These are phyloP conservation scores for Geotrichum histeridarum DNA, from an alignment of 1,139 yeast genomes.

Conservation along the genomic window DNA sequence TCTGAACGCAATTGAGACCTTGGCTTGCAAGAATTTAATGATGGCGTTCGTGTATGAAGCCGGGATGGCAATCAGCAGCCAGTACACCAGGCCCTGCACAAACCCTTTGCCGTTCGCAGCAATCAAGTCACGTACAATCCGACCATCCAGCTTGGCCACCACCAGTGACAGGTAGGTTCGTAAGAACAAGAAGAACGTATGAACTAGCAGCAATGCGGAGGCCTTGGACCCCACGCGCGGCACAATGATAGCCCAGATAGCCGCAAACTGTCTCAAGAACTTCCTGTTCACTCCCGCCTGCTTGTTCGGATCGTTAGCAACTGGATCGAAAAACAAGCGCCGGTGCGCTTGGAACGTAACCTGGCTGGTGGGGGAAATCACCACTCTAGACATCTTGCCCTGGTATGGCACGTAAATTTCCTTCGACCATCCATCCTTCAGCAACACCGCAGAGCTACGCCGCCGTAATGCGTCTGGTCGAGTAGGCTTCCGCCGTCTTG, in stretches of 20 bases:
- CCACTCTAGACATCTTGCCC: constrained; percentile 46
- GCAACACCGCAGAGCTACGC: constrained; percentile 29
- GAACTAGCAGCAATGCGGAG: constrained; percentile 60
- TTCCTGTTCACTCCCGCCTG: constrained; percentile 46
- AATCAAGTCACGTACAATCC: constrained; percentile 82
- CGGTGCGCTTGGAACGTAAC: constrained; percentile 68
- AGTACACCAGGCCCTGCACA: constrained; percentile 68
- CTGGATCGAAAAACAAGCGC: constrained; percentile 53
- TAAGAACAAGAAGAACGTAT: constrained; percentile 67
- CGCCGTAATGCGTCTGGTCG: constrained; percentile 25
- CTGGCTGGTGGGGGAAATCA: constrained; percentile 53
- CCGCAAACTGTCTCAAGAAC: constrained; percentile 66
- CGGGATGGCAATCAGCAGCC: constrained; percentile 89
- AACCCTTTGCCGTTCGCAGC: constrained; percentile 77
- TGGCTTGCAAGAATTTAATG: constrained; percentile 72
- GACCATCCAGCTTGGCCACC: constrained; percentile 88
- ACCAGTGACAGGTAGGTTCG: constrained; percentile 84
- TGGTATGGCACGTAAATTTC: constrained; percentile 49
- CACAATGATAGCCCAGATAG: constrained; percentile 75
- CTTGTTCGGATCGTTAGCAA: constrained; percentile 38
- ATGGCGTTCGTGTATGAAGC: constrained; percentile 92
- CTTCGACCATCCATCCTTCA: constrained; percentile 31
- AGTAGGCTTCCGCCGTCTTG: not conserved
- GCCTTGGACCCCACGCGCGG: constrained; percentile 70
- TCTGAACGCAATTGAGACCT: constrained; percentile 77